phyloP scores from a whole-genome alignment of 2,329 filamentous ascomycete species.

The Apiospora marii region DNA sequence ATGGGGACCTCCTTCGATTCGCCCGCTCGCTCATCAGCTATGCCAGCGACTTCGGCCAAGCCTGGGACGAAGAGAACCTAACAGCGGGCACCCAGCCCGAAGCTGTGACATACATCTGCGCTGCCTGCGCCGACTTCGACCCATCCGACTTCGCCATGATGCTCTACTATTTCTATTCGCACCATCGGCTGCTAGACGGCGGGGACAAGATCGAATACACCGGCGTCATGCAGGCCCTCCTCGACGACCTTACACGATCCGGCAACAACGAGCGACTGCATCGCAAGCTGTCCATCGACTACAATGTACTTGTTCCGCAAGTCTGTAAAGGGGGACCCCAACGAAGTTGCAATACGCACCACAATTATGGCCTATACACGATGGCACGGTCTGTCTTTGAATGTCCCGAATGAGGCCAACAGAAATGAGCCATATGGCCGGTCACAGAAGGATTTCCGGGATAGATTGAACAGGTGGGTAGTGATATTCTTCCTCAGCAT shows the following conservation, averaged over 20 bases:
- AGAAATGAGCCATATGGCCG: neutral
- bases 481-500: neutral
- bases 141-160: neutral
- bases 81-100: neutral
- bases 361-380: neutral
- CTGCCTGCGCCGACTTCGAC: neutral
- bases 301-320: neutral
- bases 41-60: neutral
- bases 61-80: neutral
- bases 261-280: neutral
- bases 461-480: neutral
- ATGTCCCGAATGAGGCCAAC: neutral
- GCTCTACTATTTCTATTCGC: neutral
- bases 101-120: neutral
- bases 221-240: neutral
- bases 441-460: neutral
- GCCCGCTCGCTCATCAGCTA: neutral
- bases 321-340: neutral
- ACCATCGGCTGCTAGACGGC: neutral
- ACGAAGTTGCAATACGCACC: neutral
- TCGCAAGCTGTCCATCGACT: neutral
- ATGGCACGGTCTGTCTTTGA: neutral
- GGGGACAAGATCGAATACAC: neutral
- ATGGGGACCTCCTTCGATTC: neutral
- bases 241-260: neutral